Conservation (phyloP, 371 early-diverging fungal genomes). For the Rhizopus microsporus region DNA sequence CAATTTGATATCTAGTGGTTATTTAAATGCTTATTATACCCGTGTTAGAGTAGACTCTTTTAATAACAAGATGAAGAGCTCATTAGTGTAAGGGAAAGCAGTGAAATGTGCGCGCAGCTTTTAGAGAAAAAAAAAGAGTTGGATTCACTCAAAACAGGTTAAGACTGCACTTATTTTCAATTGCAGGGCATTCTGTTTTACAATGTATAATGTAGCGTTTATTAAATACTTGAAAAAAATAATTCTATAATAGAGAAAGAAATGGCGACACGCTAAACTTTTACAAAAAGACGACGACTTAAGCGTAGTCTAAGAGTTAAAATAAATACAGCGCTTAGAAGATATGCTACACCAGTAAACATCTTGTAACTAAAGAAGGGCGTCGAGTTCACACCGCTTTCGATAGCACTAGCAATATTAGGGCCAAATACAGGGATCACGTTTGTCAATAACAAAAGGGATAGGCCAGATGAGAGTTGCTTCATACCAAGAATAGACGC, state of each 20-base stretch:
- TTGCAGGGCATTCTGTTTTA: no score
- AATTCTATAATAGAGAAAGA: neutral
- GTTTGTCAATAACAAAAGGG: constrained; percentile 33
- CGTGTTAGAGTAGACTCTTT: no score
- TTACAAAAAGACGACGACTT: constrained; percentile 21
- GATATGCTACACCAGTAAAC: constrained; percentile 32
- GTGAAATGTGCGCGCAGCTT: no score
- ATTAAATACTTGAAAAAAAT: no score
- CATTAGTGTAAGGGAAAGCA: no score
- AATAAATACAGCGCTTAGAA: constrained; percentile 16
- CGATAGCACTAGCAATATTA: constrained; percentile 40
- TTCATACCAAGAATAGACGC: constrained; percentile 35
- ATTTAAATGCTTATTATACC: no score
- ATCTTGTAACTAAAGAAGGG: constrained; percentile 38
- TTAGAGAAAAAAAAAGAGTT: no score
- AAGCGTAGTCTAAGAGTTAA: constrained; percentile 21
- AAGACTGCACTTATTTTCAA: no score
- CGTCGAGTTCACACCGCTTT: constrained; percentile 17
- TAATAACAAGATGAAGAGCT: no score
- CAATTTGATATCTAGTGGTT: no score
- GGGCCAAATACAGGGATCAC: constrained; percentile 35
- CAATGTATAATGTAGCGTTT: no score
- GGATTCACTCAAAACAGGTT: no score
- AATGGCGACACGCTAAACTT: constrained; percentile 11
- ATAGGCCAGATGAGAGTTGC: constrained; percentile 36